Base-by-base conservation (phyloP, 305 asterid genomes). In the Plantago coronopus region DNA sequence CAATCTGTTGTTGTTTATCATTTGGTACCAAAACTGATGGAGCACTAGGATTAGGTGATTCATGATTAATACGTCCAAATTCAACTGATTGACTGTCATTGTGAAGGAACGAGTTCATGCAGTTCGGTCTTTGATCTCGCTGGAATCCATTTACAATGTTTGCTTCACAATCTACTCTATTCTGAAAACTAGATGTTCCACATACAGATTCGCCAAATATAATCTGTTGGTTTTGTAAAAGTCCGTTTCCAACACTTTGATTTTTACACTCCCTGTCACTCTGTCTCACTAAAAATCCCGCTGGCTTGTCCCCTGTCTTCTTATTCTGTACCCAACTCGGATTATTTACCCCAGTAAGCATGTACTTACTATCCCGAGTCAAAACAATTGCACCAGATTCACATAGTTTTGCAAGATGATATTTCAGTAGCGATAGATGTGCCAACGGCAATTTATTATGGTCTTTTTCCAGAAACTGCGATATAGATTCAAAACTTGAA, bases 401-500 rank as follows among this genome's bases (percentile, higher is more conserved):
- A 67, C 81, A 66, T 25, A 75, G 82, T 49, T 27, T 44, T 43
- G 13, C 29, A 7, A 86, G 80, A 57, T 86, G 87, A 57, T 64
- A 76, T 47, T 78, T 74, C 72, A 86, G 62, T 6, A 83, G 55
- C 16, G 70, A 51, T 14, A 48, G 48, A 63, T 86, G 88, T 2
- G 77, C 80, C 76, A 66, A 74, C 17, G 91, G 85, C 70, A 86
- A 62, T 56, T 65, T 71, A 21, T 66, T 22, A 29, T 78, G 67
- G 20, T 49, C 78, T 61, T 69, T 63, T 48, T 54, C 64, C 10
- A 86, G 63, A 46, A 65, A 77, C 19, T 65, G 44, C 13, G 84
- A 83, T 68, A 86, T 80, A 15, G 83, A 61, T 54, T 77, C 82
- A 72, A 73, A 71, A 1, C 69, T 66, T 23, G 93, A 86, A 65